Base-by-base conservation (phyloP, 768 basidiomycete genomes). In the Amanita molliuscula region DNA sequence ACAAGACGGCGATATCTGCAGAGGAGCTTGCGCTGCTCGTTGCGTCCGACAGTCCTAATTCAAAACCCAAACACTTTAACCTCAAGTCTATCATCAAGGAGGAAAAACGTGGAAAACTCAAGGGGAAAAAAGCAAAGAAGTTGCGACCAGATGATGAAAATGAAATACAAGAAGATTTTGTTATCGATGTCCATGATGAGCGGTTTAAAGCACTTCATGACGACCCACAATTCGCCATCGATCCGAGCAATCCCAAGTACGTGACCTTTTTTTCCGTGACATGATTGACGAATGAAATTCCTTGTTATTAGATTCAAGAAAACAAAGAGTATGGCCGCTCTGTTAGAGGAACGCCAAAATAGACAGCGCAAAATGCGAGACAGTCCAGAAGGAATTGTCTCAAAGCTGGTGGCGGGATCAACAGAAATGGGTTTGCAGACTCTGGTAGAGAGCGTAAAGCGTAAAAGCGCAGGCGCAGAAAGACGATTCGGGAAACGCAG, bases 171-270 rank as follows among this genome's bases (percentile, higher is more conserved):
- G 82, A 84, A 46, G 79, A 82, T 53, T 98, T 98, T 63, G 63
- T 72, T 37, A 80, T 98, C 58, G 73, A 99, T 61, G 81, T 93
- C 53, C 76, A 77, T 57, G 96, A 99, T 59, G 78, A 83, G 8
- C 84, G 96, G 13, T 98, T 98, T 74, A 79, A 79, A 61, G 83
- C 77, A 18, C 61, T 98, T 38, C 87, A 92, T 58, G 90, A 96
- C 57, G 86, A 97, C 59, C 82, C 89, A 58, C 78, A 83, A 28
- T 98, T 89, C 56, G 94, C 95, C 0, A 93, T 99, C 56, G 96
- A 99, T 65, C 95, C 96, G 16, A 88, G 80, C 47, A 88, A 97
- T 67, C 92, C 95, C 62, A 88, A 83, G 95, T 96, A 61, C 55
- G 92, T 75, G 9, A 54, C 29, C 34, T 29, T 45, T 34, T 28